Evolutionary conservation across 225 moss, liverwort and hornwort species (phyloP).

Genomic region (Polytrichum commune): DNA sequence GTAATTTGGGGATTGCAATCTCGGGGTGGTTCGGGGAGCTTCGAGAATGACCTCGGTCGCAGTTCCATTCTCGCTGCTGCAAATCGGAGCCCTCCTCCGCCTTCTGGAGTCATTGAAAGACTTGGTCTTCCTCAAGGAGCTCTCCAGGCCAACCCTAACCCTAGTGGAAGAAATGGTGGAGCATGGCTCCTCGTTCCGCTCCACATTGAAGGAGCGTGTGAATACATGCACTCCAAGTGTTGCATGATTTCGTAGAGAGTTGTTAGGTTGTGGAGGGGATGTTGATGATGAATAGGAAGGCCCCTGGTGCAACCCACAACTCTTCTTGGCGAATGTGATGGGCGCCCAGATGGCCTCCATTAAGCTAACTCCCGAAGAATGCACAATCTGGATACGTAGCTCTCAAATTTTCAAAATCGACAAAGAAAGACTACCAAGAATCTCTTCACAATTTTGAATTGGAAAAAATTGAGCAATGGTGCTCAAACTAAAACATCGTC

Average conservation of each 20-base stretch:
- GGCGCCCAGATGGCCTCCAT: slow-evolving; percentile 38
- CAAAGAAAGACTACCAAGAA: no score
- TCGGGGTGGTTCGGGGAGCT: slow-evolving; percentile 21
- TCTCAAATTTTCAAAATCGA: no score
- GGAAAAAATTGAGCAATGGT: no score
- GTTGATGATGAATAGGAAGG: slow-evolving; percentile 2
- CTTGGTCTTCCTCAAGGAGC: slow-evolving; percentile 12
- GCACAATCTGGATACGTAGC: no score
- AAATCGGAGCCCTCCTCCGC: slow-evolving; percentile 22
- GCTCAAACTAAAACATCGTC: no score
- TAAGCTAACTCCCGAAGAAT: no score
- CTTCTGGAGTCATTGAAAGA: slow-evolving; percentile 14
- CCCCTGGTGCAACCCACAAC: slow-evolving; percentile 24
- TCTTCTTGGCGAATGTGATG: slow-evolving; percentile 33
- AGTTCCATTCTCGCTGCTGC: slow-evolving; percentile 33
- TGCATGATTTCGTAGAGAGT: slow-evolving; percentile 6
- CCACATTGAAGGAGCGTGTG: background rate
- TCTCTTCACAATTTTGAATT: no score
- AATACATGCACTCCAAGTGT: slow-evolving; percentile 16
- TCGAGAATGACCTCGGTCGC: slow-evolving; percentile 46
- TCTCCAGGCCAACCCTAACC: slow-evolving; percentile 34
- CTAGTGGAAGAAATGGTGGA: slow-evolving; percentile 22
- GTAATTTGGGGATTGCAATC: slow-evolving; percentile 29
- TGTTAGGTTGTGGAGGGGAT: slow-evolving; percentile 16
- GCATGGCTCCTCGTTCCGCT: slow-evolving; percentile 13